Conservation (phyloP, 768 basidiomycete species). For the Trichaptum fuscoviolaceum region DNA sequence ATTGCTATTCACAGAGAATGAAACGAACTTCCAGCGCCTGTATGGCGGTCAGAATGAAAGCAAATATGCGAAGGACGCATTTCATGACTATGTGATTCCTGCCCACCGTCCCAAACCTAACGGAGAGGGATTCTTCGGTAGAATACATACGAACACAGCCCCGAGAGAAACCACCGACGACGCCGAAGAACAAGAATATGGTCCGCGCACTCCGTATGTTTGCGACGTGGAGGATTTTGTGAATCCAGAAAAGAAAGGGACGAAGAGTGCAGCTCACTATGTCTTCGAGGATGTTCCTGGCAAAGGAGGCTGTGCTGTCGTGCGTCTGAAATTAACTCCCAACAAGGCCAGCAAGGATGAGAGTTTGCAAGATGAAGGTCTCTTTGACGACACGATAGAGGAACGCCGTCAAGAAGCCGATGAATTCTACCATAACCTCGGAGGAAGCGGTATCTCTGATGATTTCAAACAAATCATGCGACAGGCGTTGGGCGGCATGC, state of each 20-base stretch:
- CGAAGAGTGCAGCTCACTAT: conserved; percentile 93
- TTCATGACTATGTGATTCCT: conserved; percentile 95
- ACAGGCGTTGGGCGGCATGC: conserved; percentile 93
- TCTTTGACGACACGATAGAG: conserved; percentile 87
- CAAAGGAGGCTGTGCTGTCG: conserved; percentile 90
- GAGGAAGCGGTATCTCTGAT: conserved; percentile 80
- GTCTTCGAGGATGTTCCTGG: conserved; percentile 81
- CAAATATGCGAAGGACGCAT: conserved; percentile 90
- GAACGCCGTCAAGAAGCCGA: conserved; percentile 91
- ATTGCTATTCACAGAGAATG: conserved; percentile 93
- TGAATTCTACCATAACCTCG: conserved; percentile 86
- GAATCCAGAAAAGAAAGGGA: conserved; percentile 83
- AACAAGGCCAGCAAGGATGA: conserved; percentile 65
- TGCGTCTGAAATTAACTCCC: conserved; percentile 88
- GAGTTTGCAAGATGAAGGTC: conserved; percentile 79
- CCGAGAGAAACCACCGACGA: conserved; percentile 27
- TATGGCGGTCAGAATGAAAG: conserved; percentile 85
- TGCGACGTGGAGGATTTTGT: conserved; percentile 50
- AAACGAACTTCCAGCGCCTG: conserved; percentile 89
- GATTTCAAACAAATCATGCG: conserved; percentile 95
- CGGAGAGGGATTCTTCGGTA: conserved; percentile 36
- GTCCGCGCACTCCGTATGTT: conserved; percentile 59
- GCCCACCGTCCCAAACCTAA: conserved; percentile 57
- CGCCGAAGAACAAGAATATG: conserved; percentile 34
- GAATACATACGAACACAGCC: conserved; percentile 37